A percentile compares a stretch with the other conserved stretches of the same genome.
phyloP scores from a whole-genome alignment of 148 eudicot genomes.

The Camellia japonica region DNA sequence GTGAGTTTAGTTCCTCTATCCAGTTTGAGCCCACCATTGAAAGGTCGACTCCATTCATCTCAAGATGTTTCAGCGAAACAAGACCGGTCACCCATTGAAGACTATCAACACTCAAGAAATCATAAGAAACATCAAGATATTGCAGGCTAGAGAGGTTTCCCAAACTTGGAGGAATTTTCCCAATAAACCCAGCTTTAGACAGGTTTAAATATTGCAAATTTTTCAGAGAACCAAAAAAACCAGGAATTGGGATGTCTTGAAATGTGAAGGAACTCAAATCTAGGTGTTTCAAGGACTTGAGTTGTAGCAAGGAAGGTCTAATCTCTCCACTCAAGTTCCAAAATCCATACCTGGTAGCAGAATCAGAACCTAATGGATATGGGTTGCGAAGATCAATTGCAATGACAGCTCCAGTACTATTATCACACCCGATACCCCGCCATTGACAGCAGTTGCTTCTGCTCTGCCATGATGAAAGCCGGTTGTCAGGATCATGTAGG shows the following conservation, averaged over 20 bases:
- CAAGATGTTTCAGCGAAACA: constrained; percentile 28
- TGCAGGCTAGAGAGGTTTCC: constrained; percentile 40
- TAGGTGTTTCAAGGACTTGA: constrained; percentile 20
- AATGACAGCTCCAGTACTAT: constrained; percentile 16
- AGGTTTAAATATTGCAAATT: constrained; percentile 37
- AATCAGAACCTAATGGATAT: constrained; percentile 5
- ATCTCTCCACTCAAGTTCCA: constrained; percentile 35
- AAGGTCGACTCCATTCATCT: constrained; percentile 33
- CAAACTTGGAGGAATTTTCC: constrained; percentile 29
- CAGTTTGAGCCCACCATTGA: constrained; percentile 27
- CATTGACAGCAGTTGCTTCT: constrained; percentile 28
- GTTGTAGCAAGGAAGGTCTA: constrained; percentile 24
- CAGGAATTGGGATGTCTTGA: constrained; percentile 32
- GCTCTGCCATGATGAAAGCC: constrained; percentile 30
- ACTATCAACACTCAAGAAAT: constrained; percentile 9
- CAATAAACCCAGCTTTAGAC: constrained; percentile 28
- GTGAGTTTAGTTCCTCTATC: constrained; percentile 29
- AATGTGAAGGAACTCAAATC: constrained; percentile 29
- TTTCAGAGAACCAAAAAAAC: constrained; percentile 32
- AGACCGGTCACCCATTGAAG: constrained; percentile 41
- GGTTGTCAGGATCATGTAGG: constrained; percentile 24
- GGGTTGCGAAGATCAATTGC: constrained; percentile 31
- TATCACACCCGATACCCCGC: constrained; percentile 26
- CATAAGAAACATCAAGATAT: constrained; percentile 18
- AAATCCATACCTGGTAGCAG: constrained; percentile 15